phyloP scores from a whole-genome alignment of 2,329 filamentous ascomycete species.

The Fusarium poae region DNA sequence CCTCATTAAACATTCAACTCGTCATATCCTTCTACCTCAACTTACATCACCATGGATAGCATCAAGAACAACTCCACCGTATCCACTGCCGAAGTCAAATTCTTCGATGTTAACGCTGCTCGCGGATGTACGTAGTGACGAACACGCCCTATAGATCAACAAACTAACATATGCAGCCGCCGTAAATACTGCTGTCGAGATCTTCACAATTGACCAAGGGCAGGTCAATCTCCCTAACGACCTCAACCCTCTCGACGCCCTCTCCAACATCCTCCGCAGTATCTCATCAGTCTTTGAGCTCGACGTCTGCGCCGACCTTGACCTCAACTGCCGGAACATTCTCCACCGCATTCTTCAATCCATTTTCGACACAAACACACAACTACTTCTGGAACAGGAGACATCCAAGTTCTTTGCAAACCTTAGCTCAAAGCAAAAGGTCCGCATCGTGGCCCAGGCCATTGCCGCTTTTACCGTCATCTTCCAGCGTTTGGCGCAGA shows the following conservation, averaged over 20 bases:
- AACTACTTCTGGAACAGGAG: constrained; percentile 45
- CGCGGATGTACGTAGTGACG: constrained; percentile 30
- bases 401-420: constrained; percentile 47
- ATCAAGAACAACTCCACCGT: constrained; percentile 42
- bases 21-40: not conserved
- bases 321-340: constrained; percentile 44
- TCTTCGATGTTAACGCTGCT: constrained; percentile 20
- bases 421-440: constrained; percentile 43
- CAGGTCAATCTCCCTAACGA: constrained; percentile 44
- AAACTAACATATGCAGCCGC: constrained; percentile 42
- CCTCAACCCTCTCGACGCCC: constrained; percentile 44
- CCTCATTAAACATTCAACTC: constrained; percentile 6
- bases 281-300: constrained; percentile 46
- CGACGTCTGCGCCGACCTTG: constrained; percentile 40
- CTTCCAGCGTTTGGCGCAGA: constrained; percentile 46
- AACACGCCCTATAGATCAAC: not conserved
- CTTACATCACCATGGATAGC: constrained; percentile 39
- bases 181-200: constrained; percentile 40
- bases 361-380: constrained; percentile 49
- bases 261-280: constrained; percentile 41
- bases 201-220: constrained; percentile 45
- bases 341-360: constrained; percentile 49
- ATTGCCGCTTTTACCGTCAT: constrained; percentile 45
- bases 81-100: constrained; percentile 37
- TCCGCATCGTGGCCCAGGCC: constrained; percentile 46